Base-by-base conservation (phyloP, 129 eudicot genomes). In the Helichrysum umbraculigerum region DNA sequence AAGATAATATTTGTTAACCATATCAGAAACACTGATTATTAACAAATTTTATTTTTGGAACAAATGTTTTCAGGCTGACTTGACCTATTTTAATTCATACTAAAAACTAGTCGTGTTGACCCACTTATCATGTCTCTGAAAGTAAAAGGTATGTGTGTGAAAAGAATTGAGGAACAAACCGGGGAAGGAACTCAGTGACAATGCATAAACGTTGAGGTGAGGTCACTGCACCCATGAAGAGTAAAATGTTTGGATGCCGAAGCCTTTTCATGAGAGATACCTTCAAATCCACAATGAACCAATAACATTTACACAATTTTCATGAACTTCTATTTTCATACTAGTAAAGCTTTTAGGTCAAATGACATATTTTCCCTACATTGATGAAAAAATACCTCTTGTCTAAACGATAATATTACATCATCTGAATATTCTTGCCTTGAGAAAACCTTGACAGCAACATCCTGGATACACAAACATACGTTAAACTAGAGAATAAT, bases 171-270 rank as follows among this genome's bases (percentile, higher is more conserved):
- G 82, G 81, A 83, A 14, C 66, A 17, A 78, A 91, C 99, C 99
- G 91, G 20, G 97, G 96, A 85, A 95, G 96, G 90, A 95, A 89
- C 87, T 95, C 99, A 22, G 99, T 95, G 58, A 95, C 96, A 66
- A 95, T 95, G 79, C 99, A 91, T 75, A 95, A 87, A 63, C 92
- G 94, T 85, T 95, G 85, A 75, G 99, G 96, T 69, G 99, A 86
- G 59, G 90, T 89, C 68, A 91, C 97, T 32, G 97, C 97, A 72
- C 99, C 99, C 99, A 95, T 95, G 79, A 95, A 95, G 51, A 95
- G 91, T 59, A 95, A 86, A 82, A 95, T 87, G 82, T 88, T 91
- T 39, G 99, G 99, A 87, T 95, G 97, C 80, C 99, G 86, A 42
- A 94, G 93, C 73, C 93, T 86, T 84, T 91, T 94, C 99, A 94